These are phyloP conservation scores for Coemansia sp. DNA, from an alignment of 192 early-diverging fungal genomes.

Conservation along the genomic window DNA sequence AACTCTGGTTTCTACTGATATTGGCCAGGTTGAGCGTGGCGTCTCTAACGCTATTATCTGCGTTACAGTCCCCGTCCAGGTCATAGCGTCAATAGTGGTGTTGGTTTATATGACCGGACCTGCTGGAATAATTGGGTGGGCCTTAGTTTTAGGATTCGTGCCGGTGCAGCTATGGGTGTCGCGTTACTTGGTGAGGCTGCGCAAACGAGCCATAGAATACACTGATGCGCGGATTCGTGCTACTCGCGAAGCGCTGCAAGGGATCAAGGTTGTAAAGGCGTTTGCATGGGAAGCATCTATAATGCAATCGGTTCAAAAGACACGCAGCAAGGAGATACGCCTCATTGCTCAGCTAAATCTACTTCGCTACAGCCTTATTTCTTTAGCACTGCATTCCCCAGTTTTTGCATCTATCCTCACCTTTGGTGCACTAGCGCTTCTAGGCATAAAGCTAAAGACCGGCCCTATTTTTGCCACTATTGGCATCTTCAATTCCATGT, in stretches of 20 bases:
- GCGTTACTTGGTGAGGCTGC: slow-evolving; percentile 26
- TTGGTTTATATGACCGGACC: slow-evolving; percentile 46
- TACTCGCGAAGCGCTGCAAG: slow-evolving; percentile 56
- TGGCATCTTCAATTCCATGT: slow-evolving; percentile 49
- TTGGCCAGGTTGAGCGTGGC: slow-evolving; percentile 51
- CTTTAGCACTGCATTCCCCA: slow-evolving; percentile 41
- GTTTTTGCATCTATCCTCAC: slow-evolving; percentile 44
- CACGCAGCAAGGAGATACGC: slow-evolving; percentile 33
- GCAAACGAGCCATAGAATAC: slow-evolving; percentile 24
- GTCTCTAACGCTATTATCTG: slow-evolving; percentile 38
- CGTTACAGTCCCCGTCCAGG: slow-evolving; percentile 41
- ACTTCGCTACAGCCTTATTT: slow-evolving; percentile 35
- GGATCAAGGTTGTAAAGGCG: slow-evolving; percentile 66
- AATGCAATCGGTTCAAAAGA: slow-evolving; percentile 20
- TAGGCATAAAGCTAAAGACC: slow-evolving; percentile 29
- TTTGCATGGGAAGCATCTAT: slow-evolving; percentile 61
- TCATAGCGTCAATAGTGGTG: slow-evolving; percentile 33
- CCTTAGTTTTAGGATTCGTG: slow-evolving; percentile 35
- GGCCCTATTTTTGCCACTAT: slow-evolving; percentile 49
- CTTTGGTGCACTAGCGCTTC: slow-evolving; percentile 22
- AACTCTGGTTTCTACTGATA: slow-evolving; percentile 41
- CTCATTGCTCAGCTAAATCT: slow-evolving; percentile 40
- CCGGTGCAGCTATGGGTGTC: slow-evolving; percentile 51
- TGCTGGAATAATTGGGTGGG: slow-evolving; percentile 30
- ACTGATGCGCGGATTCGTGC: slow-evolving; percentile 50